Evolutionary conservation across 345 rosid species (phyloP).

Genomic region (Laguncularia racemosa): DNA sequence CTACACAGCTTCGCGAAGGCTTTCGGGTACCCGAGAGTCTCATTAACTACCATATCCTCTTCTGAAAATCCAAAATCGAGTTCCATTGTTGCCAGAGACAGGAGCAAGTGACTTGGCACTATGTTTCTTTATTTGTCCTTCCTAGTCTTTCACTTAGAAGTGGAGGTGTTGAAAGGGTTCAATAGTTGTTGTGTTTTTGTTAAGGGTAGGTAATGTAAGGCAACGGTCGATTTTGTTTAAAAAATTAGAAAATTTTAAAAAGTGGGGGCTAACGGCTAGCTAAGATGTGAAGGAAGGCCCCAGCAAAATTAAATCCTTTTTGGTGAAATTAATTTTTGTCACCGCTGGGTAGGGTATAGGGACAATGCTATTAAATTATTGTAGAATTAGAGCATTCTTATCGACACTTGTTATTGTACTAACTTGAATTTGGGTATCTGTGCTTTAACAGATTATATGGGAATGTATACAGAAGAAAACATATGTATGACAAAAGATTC

Average conservation of each 20-base stretch:
- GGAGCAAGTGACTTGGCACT: not conserved
- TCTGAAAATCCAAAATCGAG: constrained; percentile 30
- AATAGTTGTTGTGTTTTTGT: not conserved
- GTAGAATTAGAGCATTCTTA: too few species aligned
- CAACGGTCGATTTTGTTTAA: constrained; percentile 8
- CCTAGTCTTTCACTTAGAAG: not conserved
- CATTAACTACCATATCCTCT: constrained; percentile 53
- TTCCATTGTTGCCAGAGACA: constrained; percentile 21
- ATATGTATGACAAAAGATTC: too few species aligned
- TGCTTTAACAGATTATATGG: too few species aligned
- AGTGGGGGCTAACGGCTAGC: constrained; percentile 4
- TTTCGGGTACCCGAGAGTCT: constrained; percentile 67
- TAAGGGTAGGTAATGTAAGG: not conserved
- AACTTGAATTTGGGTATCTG: too few species aligned
- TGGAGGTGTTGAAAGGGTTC: too few species aligned
- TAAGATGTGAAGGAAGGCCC: too few species aligned
- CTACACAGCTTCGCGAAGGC: constrained; percentile 69
- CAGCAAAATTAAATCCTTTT: too few species aligned
- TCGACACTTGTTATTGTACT: too few species aligned
- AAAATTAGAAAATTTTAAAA: constrained; percentile 1
- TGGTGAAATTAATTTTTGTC: too few species aligned
- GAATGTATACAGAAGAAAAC: too few species aligned
- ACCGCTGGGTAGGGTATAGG: too few species aligned
- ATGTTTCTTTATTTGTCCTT: constrained; percentile 3
- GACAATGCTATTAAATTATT: too few species aligned